Evolutionary conservation across 805 yeast species (phyloP).

Genomic region (Yarrowia sp.): DNA sequence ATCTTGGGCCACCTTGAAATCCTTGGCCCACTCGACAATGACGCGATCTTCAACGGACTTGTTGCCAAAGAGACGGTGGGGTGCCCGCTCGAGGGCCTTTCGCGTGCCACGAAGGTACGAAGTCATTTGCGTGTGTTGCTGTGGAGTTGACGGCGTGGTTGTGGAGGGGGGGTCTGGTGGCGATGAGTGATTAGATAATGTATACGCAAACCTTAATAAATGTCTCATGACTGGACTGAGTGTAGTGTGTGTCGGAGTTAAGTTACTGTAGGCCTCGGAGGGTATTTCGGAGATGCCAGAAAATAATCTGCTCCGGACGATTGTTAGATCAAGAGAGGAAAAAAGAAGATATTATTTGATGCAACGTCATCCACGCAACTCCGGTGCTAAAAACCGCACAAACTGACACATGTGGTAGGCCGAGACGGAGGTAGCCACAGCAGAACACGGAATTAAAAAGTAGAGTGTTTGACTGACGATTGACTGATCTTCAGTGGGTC

Average conservation of each 20-base stretch:
- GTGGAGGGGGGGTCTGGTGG: not conserved
- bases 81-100: conserved; percentile 41
- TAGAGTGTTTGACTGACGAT: too few relatives aligned
- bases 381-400: too few relatives aligned
- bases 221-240: conserved; percentile 3
- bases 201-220: conserved; percentile 15
- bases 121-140: not conserved
- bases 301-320: too few relatives aligned
- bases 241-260: not conserved
- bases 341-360: too few relatives aligned
- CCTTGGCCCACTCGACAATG: conserved; percentile 40
- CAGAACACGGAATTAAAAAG: too few relatives aligned
- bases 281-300: not conserved
- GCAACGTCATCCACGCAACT: too few relatives aligned
- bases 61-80: conserved; percentile 40
- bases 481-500: too few relatives aligned
- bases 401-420: too few relatives aligned
- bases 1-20: conserved; percentile 38
- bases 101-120: conserved; percentile 35
- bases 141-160: not conserved
- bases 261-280: conserved; percentile 8
- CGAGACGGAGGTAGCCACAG: too few relatives aligned
- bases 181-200: conserved; percentile 24
- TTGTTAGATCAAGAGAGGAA: too few relatives aligned
- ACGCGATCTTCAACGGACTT: conserved; percentile 40